A percentile compares a stretch with the other conserved stretches of the same genome.
Evolutionary conservation across 352 stramenopile genomes (phyloP).

Genomic region (Aphanomyces cochlioides): DNA sequence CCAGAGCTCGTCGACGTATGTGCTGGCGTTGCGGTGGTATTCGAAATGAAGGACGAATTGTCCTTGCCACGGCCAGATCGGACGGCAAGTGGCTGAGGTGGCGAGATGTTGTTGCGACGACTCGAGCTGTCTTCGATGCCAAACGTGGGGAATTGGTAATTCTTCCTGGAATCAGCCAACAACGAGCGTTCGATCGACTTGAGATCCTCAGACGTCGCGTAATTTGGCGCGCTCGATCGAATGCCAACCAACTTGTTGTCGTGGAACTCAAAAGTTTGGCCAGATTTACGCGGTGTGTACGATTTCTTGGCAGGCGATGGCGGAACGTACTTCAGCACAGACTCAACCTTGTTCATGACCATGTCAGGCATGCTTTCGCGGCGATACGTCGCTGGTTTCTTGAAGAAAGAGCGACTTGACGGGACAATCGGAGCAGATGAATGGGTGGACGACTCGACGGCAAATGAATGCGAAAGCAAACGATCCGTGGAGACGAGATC

Average conservation of each 20-base stretch:
- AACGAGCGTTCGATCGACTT: constrained; percentile 10
- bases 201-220: not conserved
- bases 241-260: constrained; percentile 29
- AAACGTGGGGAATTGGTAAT: constrained; percentile 5
- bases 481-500: not conserved
- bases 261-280: constrained; percentile 27
- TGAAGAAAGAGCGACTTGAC: not conserved
- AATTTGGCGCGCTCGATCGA: constrained; percentile 14
- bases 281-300: constrained; percentile 19
- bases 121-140: not conserved
- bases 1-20: constrained; percentile 1
- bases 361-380: not conserved
- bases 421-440: not conserved
- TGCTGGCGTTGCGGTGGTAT: not conserved
- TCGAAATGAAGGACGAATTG: constrained; percentile 12
- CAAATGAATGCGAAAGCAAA: constrained; percentile 10
- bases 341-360: not conserved
- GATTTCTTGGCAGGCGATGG: not conserved
- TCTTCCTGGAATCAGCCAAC: constrained; percentile 1
- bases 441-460: not conserved
- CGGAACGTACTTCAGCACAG: not conserved
- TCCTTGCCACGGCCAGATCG: not conserved
- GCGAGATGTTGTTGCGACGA: not conserved
- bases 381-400: not conserved
- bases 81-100: not conserved